phyloP scores from a whole-genome alignment of 176 grass and related monocot genomes.

The Areca catechu region DNA sequence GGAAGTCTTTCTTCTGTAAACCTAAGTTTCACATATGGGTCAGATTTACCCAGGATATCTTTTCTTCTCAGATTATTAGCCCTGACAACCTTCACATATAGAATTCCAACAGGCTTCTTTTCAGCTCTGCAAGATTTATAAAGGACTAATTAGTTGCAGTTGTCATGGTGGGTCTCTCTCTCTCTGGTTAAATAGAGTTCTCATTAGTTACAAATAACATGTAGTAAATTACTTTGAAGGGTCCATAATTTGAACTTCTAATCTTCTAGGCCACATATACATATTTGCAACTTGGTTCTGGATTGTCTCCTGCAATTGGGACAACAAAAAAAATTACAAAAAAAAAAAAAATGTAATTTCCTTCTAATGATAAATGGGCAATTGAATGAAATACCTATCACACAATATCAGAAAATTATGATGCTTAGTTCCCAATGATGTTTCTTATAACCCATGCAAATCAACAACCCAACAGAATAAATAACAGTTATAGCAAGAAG shows the following conservation, averaged over 20 bases:
- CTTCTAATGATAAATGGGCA: slow-evolving; percentile 6
- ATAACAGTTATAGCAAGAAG: no score
- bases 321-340: not conserved
- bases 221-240: slow-evolving; percentile 14
- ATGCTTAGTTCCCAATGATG: no score
- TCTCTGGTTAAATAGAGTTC: no score
- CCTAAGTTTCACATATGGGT: slow-evolving; percentile 72
- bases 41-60: slow-evolving; percentile 75
- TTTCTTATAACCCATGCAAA: no score
- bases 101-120: slow-evolving; percentile 59
- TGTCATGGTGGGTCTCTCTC: no score
- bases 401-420: no score
- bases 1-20: slow-evolving; percentile 54
- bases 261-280: slow-evolving; percentile 21
- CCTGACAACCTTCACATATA: slow-evolving; percentile 46
- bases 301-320: slow-evolving; percentile 18
- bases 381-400: slow-evolving; percentile 44
- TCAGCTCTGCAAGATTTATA: slow-evolving; percentile 36
- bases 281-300: slow-evolving; percentile 19
- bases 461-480: no score
- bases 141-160: not conserved
- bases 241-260: slow-evolving; percentile 20
- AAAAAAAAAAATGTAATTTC: slow-evolving; percentile 24
- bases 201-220: not conserved
- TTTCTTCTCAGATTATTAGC: slow-evolving; percentile 63